phyloP scores from a whole-genome alignment of 345 rosid genomes.

The Camelina sativa region DNA sequence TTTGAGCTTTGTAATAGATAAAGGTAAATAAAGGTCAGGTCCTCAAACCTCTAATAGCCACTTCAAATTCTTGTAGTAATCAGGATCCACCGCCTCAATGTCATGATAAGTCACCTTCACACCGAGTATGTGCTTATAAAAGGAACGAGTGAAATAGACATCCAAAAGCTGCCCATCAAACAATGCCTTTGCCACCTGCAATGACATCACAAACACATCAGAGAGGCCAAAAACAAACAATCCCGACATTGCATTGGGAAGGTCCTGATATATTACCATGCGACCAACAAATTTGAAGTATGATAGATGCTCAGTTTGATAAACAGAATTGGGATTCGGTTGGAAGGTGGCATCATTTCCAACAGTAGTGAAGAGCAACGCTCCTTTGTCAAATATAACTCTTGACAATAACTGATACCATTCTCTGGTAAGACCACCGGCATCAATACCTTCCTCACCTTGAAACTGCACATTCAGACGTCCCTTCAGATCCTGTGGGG shows the following conservation, averaged over 20 bases:
- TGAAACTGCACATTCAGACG: constrained; percentile 93
- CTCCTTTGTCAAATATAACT: constrained; percentile 93
- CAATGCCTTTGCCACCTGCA: constrained; percentile 92
- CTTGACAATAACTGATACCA: constrained; percentile 98
- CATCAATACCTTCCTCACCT: constrained; percentile 99
- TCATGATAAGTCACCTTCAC: constrained; percentile 98
- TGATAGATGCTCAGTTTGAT: constrained; percentile 95
- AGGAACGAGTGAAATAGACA: constrained; percentile 94
- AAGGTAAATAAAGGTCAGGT: constrained; percentile 11
- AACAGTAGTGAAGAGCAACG: constrained; percentile 92
- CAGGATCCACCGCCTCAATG: constrained; percentile 99
- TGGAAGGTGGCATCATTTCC: constrained; percentile 95
- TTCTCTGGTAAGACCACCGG: constrained; percentile 96
- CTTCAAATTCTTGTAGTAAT: constrained; percentile 93
- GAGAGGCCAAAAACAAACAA: constrained; percentile 22
- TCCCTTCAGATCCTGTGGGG: constrained; percentile 88
- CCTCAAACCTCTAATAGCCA: constrained; percentile 94
- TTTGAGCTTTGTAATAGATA: constrained; percentile 6
- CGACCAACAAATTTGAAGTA: constrained; percentile 97
- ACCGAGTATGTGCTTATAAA: constrained; percentile 93
- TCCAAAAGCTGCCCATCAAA: constrained; percentile 98
- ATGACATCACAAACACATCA: constrained; percentile 37
- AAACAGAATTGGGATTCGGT: constrained; percentile 97
- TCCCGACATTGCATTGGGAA: constrained; percentile 10
- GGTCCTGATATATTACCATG: constrained; percentile 63